Base-by-base conservation (phyloP, 208 protist genomes). In the Leishmania martiniquensis region DNA sequence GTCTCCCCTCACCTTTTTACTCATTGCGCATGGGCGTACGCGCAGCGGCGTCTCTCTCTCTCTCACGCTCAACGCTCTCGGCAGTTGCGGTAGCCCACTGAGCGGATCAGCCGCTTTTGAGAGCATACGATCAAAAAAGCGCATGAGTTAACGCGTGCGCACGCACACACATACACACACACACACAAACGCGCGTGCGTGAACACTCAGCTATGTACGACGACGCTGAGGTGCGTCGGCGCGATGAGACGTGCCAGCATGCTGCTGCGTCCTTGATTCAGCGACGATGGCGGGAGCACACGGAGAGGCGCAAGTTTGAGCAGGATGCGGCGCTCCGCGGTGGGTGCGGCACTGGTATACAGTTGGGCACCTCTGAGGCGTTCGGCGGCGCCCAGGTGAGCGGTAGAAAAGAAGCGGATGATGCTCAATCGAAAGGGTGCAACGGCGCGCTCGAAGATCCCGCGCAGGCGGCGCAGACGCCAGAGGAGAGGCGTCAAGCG, bases 251-350 rank as follows among this genome's bases (percentile, higher is more conserved):
- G 13, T 57, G 59, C 74, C 88, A 93, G 73, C 70, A 79, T 20
- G 74, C 75, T 32, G 94, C 94, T 2, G 94, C 92, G 0, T 60
- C 62, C 13, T 70, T 91, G n/a, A 95, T 97, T 42, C 94, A 97
- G 84, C 72, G 78, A 39, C 82, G 84, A 25, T 97, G 94, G 94
- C 82, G 77, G 42, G 72, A 88, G 32, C 86, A 89, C 65, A 34
- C 55, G 22, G 80, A 85, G 20, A 74, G 76, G 49, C 79, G 83
- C 42, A 76, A 86, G 39, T 60, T 84, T 20, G 78, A 84, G 68
- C 67, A 75, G 65, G 87, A 84, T 25, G 29, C 67, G 2, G 72
- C 51, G 54, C 71, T 42, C 32, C 66, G 72, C 52, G 72, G 73
- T n/a, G 17, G 47, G n/a, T 70, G 62, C 74, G 69, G 74, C 68